phyloP scores from a whole-genome alignment of 306 rosid species.

The Acmispon strigosus region DNA sequence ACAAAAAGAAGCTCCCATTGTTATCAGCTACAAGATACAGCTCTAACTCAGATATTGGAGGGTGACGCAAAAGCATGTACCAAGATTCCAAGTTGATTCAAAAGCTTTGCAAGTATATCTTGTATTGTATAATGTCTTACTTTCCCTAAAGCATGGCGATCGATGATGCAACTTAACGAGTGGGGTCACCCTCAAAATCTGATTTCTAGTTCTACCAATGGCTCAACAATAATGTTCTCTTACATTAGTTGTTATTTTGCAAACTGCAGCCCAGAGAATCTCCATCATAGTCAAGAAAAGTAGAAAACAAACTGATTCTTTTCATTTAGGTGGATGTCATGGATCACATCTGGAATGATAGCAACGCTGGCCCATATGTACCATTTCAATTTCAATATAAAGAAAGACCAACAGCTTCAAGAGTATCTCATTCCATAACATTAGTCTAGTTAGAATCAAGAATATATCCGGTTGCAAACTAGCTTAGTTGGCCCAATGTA shows the following conservation, averaged over 20 bases:
- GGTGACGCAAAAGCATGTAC: not conserved
- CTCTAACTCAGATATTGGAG: not conserved
- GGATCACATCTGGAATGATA: not conserved
- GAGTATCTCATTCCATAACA: constrained; percentile 1
- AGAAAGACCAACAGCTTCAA: not conserved
- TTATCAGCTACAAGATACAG: too few relatives aligned
- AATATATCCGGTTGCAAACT: not conserved
- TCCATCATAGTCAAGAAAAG: not conserved
- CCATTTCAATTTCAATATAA: not conserved
- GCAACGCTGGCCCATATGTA: not conserved
- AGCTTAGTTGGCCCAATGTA: not conserved
- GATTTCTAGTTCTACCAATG: not conserved
- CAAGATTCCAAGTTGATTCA: not conserved
- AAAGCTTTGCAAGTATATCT: not conserved
- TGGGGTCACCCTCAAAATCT: not conserved
- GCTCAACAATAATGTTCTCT: not conserved
- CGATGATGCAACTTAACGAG: not conserved
- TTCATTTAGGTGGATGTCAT: not conserved
- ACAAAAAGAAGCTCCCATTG: too few relatives aligned
- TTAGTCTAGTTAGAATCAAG: not conserved
- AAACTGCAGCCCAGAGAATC: not conserved
- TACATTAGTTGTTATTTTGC: not conserved
- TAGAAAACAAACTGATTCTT: not conserved
- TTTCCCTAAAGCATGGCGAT: not conserved
- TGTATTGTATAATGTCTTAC: not conserved